phyloP scores from a whole-genome alignment of 2,329 filamentous ascomycete genomes.

The Ceratocystis diversiconidia region DNA sequence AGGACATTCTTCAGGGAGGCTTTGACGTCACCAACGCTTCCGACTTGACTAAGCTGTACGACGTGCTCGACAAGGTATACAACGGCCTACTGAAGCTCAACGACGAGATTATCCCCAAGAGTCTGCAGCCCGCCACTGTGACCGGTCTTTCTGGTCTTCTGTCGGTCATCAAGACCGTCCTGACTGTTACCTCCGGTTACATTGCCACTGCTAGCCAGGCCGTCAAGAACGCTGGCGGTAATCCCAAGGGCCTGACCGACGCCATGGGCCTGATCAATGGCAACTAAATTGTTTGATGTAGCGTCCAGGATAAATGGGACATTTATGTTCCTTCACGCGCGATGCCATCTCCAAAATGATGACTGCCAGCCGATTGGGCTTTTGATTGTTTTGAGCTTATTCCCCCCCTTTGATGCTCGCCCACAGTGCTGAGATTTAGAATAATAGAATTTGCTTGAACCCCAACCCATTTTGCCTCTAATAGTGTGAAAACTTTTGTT shows the following conservation, averaged over 20 bases:
- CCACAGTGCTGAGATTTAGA: slow-evolving; percentile 3
- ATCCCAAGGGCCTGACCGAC: neutral
- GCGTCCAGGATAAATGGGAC: neutral
- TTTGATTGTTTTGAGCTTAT: neutral
- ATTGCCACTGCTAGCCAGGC: neutral
- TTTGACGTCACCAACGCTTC: neutral
- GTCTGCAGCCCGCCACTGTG: neutral
- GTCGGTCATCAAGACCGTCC: neutral
- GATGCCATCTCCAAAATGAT: neutral
- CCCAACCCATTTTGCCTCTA: neutral
- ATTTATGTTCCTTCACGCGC: too few relatives aligned
- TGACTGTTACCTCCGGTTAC: neutral
- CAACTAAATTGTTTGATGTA: neutral
- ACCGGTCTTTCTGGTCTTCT: slow-evolving; percentile 11
- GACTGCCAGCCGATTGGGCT: neutral
- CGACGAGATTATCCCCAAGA: slow-evolving; percentile 4
- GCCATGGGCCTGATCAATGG: neutral
- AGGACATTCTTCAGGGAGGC: neutral
- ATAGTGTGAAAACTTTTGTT: neutral
- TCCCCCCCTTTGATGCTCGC: slow-evolving; percentile 1
- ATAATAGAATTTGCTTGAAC: slow-evolving; percentile 4
- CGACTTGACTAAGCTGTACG: slow-evolving; percentile 8
- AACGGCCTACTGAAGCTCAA: neutral
- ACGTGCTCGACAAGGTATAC: slow-evolving; percentile 4
- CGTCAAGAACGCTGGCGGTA: slow-evolving; percentile 10